A percentile compares a stretch with the other conserved stretches of the same genome.
Evolutionary conservation across 179 eudicot species (phyloP).

Genomic region (Silene coronaria): DNA sequence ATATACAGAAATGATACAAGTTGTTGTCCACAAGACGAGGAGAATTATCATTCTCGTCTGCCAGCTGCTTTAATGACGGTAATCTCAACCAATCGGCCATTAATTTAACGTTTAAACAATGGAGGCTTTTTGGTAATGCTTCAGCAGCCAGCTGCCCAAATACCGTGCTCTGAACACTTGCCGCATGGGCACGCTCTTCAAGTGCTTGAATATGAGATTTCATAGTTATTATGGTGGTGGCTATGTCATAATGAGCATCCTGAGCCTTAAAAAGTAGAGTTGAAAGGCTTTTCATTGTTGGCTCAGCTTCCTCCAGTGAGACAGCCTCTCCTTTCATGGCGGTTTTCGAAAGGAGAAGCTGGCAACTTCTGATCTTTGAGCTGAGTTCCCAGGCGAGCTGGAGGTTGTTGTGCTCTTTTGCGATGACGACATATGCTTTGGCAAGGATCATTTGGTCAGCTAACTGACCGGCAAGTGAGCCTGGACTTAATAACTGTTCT

Average conservation of each 20-base stretch:
- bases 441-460: slow-evolving; percentile 71
- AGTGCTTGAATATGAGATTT: slow-evolving; percentile 78
- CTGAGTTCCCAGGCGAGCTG: slow-evolving; percentile 78
- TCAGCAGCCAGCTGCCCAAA: slow-evolving; percentile 70
- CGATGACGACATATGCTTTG: slow-evolving; percentile 66
- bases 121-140: slow-evolving; percentile 56
- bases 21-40: slow-evolving; percentile 61
- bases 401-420: slow-evolving; percentile 70
- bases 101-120: slow-evolving; percentile 51
- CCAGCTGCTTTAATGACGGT: slow-evolving; percentile 32
- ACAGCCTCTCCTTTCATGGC: slow-evolving; percentile 59
- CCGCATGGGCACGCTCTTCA: slow-evolving; percentile 67
- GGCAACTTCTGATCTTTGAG: slow-evolving; percentile 61
- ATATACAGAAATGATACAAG: slow-evolving; percentile 66
- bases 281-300: slow-evolving; percentile 45
- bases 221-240: slow-evolving; percentile 78
- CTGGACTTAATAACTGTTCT: slow-evolving; percentile 38
- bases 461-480: slow-evolving; percentile 61
- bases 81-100: slow-evolving; percentile 49
- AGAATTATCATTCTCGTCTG: slow-evolving; percentile 48
- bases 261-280: slow-evolving; percentile 60
- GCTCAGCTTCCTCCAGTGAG: slow-evolving; percentile 54
- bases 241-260: slow-evolving; percentile 71
- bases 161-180: slow-evolving; percentile 49
- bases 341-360: slow-evolving; percentile 61